These are phyloP conservation scores for Pulicaria dysenterica DNA, from an alignment of 129 eudicot species.

Conservation along the genomic window DNA sequence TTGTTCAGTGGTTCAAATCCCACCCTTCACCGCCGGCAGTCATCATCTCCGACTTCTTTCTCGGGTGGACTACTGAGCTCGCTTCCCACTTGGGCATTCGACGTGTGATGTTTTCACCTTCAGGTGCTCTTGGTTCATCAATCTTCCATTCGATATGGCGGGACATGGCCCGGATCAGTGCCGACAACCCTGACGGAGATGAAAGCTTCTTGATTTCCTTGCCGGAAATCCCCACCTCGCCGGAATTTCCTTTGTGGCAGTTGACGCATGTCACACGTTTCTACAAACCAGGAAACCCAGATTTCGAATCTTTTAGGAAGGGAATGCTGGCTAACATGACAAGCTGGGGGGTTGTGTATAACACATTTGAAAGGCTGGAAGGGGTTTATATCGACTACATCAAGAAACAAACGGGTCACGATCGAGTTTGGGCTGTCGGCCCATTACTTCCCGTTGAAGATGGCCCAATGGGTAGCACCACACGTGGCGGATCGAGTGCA, in stretches of 20 bases:
- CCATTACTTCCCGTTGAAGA: conserved; percentile 30
- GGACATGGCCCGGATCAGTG: neutral
- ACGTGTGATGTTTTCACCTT: conserved; percentile 38
- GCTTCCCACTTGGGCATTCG: conserved; percentile 34
- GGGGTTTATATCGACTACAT: conserved; percentile 29
- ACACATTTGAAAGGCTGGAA: conserved; percentile 43
- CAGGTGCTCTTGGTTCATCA: conserved; percentile 32
- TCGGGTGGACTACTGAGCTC: conserved; percentile 41
- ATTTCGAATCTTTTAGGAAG: conserved; percentile 28
- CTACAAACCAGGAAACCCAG: conserved; percentile 24
- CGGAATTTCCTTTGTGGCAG: conserved; percentile 34
- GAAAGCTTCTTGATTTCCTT: conserved; percentile 6
- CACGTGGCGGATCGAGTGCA: conserved; percentile 33
- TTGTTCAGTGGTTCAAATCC: conserved; percentile 22
- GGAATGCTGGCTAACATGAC: conserved; percentile 28
- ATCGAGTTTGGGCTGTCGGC: conserved; percentile 52
- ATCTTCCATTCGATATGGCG: conserved; percentile 26
- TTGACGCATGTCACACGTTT: neutral
- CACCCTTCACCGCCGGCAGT: conserved; percentile 31
- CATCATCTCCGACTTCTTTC: conserved; percentile 49
- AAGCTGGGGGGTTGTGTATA: conserved; percentile 42
- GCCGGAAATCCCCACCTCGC: conserved; percentile 36
- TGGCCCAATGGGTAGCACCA: neutral
- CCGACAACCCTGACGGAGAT: neutral
- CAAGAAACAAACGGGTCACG: conserved; percentile 36